Evolutionary conservation across 768 basidiomycete genomes (phyloP).

Genomic region (Phylloporus sp.): DNA sequence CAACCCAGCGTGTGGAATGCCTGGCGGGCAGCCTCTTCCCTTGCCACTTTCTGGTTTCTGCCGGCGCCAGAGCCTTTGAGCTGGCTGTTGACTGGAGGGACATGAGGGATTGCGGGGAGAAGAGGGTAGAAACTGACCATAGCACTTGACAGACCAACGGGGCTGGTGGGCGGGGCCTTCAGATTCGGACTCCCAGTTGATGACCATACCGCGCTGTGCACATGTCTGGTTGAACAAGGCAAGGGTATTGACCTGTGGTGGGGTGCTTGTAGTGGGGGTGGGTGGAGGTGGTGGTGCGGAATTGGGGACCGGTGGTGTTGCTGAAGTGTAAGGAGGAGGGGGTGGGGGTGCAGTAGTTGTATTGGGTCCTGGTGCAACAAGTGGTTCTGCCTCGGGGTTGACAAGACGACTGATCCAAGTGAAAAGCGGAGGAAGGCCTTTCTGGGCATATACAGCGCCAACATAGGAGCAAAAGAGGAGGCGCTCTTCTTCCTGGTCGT

Average conservation of each 20-base stretch:
- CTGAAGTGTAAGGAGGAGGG: constrained; percentile 24
- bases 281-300: constrained; percentile 23
- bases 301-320: constrained; percentile 12
- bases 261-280: constrained; percentile 8
- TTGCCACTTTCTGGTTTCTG: constrained; percentile 61
- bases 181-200: constrained; percentile 46
- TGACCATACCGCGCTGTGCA: constrained; percentile 37
- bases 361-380: constrained; percentile 16
- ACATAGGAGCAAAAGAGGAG: constrained; percentile 57
- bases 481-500: constrained; percentile 49
- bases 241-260: constrained; percentile 35
- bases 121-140: constrained; percentile 36
- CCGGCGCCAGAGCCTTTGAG: constrained; percentile 47
- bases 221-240: constrained; percentile 53
- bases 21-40: constrained; percentile 60
- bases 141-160: constrained; percentile 52
- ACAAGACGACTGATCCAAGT: constrained; percentile 57
- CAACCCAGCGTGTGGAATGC: constrained; percentile 53
- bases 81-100: constrained; percentile 44
- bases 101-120: background rate
- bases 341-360: constrained; percentile 12
- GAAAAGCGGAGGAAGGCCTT: constrained; percentile 45
- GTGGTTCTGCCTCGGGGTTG: constrained; percentile 38
- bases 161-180: constrained; percentile 52
- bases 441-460: constrained; percentile 58